Conservation (phyloP, 768 basidiomycete genomes). For the Tricholoma flavovirens region DNA sequence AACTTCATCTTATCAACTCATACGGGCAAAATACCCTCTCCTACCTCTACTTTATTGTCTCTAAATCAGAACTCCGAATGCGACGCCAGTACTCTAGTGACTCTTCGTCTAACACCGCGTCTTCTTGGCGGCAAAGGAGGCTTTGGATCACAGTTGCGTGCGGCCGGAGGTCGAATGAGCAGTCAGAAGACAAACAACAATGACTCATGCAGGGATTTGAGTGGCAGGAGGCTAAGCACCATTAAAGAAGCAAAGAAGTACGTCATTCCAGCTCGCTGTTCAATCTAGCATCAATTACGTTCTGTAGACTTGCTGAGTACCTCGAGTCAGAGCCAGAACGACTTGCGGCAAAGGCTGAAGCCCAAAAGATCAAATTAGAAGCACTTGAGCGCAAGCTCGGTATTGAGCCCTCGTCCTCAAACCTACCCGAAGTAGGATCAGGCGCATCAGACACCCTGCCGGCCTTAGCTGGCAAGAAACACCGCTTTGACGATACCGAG, state of each 20-base stretch:
- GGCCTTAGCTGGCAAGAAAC: slow-evolving; percentile 67
- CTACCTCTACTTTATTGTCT: slow-evolving; percentile 21
- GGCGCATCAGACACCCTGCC: slow-evolving; percentile 33
- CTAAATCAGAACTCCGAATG: slow-evolving; percentile 15
- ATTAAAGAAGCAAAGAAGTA: slow-evolving; percentile 96
- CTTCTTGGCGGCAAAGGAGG: slow-evolving; percentile 93
- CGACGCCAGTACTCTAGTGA: slow-evolving; percentile 36
- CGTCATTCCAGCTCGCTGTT: not conserved
- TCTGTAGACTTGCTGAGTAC: slow-evolving; percentile 69
- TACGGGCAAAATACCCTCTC: slow-evolving; percentile 26
- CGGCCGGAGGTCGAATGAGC: slow-evolving; percentile 97
- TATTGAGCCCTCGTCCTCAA: slow-evolving; percentile 39
- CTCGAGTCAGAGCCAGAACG: slow-evolving; percentile 81
- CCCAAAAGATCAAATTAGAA: slow-evolving; percentile 78
- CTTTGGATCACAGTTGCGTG: slow-evolving; percentile 93
- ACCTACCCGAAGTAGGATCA: slow-evolving; percentile 15
- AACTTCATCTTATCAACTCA: slow-evolving; percentile 34
- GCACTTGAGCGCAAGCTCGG: slow-evolving; percentile 80
- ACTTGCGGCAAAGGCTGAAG: slow-evolving; percentile 69
- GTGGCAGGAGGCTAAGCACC: slow-evolving; percentile 83
- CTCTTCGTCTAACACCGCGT: slow-evolving; percentile 67
- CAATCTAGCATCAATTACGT: not conserved
- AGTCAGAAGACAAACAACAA: slow-evolving; percentile 94
- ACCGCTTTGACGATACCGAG: slow-evolving; percentile 87
- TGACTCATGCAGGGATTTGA: slow-evolving; percentile 91